Evolutionary conservation across 495 filamentous ascomycete genomes (phyloP).

Genomic region (Bacidia gigantensis): DNA sequence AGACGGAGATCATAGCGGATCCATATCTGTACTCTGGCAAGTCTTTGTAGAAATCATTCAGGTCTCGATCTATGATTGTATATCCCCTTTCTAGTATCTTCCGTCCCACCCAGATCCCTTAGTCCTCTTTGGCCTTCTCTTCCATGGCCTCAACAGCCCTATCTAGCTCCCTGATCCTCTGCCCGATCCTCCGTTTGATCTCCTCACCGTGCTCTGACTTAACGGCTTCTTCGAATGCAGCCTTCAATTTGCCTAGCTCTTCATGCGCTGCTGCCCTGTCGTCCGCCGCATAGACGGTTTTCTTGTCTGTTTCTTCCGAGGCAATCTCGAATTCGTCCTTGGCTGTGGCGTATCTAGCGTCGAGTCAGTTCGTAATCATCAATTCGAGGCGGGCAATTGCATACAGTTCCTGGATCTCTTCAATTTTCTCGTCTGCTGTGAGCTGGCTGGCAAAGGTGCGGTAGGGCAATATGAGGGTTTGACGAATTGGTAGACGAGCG

Average conservation of each 20-base stretch:
- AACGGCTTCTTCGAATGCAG: slow-evolving; percentile 30
- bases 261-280: slow-evolving; percentile 39
- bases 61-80: no score
- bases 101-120: not conserved
- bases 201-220: slow-evolving; percentile 30
- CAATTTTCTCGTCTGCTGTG: slow-evolving; percentile 28
- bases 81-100: not conserved
- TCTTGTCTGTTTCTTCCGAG: slow-evolving; percentile 40
- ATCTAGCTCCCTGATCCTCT: slow-evolving; percentile 40
- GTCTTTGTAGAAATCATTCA: no score
- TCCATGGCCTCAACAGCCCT: slow-evolving; percentile 35
- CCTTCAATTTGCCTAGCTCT: slow-evolving; percentile 35
- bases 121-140: slow-evolving; percentile 27
- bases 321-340: slow-evolving; percentile 45
- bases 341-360: slow-evolving; percentile 30
- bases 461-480: no score
- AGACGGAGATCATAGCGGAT: no score
- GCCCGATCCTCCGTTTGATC: slow-evolving; percentile 35
- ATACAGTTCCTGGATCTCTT: slow-evolving; percentile 32
- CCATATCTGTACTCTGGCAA: no score
- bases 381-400: not conserved
- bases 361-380: not conserved
- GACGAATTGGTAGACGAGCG: not conserved
- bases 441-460: slow-evolving; percentile 19
- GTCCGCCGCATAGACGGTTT: slow-evolving; percentile 37